Percentiles rank a stretch among this genome's conserved stretches.
These are phyloP conservation scores for Fusarium bactridioides DNA, from an alignment of 2,329 filamentous ascomycete genomes.

Conservation along the genomic window DNA sequence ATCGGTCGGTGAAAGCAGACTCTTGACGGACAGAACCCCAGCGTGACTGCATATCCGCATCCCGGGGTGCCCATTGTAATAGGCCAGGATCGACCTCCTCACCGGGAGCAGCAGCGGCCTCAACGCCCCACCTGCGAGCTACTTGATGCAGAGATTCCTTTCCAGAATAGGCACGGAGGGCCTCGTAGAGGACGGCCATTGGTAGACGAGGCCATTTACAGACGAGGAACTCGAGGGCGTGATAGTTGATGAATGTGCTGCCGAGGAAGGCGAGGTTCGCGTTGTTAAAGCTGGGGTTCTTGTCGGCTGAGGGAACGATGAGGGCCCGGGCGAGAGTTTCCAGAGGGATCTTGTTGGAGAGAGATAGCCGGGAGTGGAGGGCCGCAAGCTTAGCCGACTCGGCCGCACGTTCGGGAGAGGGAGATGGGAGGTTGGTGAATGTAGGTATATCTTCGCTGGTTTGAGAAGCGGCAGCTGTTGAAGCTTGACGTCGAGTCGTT, in stretches of 20 bases:
- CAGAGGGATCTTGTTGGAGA: slow-evolving; percentile 82
- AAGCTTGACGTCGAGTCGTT: slow-evolving; percentile 42
- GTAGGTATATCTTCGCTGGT: slow-evolving; percentile 36
- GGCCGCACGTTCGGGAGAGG: slow-evolving; percentile 70
- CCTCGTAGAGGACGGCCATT: slow-evolving; percentile 84
- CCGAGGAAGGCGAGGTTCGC: slow-evolving; percentile 82
- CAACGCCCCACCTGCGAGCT: slow-evolving; percentile 89
- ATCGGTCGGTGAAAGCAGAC: slow-evolving; percentile 51
- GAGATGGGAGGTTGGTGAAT: slow-evolving; percentile 68
- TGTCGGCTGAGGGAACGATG: slow-evolving; percentile 84
- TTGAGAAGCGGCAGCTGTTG: slow-evolving; percentile 40
- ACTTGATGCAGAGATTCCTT: slow-evolving; percentile 76
- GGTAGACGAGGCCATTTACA: slow-evolving; percentile 92
- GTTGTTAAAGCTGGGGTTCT: slow-evolving; percentile 86
- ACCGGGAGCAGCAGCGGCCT: slow-evolving; percentile 84
- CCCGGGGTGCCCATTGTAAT: slow-evolving; percentile 75
- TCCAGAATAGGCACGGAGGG: slow-evolving; percentile 85
- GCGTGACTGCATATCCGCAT: slow-evolving; percentile 54
- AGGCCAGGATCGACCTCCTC: slow-evolving; percentile 91
- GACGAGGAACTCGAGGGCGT: slow-evolving; percentile 86
- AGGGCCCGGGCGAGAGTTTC: slow-evolving; percentile 87
- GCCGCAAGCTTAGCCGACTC: slow-evolving; percentile 89
- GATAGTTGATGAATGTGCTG: slow-evolving; percentile 83
- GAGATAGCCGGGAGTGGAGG: slow-evolving; percentile 85
- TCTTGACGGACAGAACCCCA: slow-evolving; percentile 64